Evolutionary conservation across 768 basidiomycete species (phyloP).

Genomic region (Lactarius quietus): DNA sequence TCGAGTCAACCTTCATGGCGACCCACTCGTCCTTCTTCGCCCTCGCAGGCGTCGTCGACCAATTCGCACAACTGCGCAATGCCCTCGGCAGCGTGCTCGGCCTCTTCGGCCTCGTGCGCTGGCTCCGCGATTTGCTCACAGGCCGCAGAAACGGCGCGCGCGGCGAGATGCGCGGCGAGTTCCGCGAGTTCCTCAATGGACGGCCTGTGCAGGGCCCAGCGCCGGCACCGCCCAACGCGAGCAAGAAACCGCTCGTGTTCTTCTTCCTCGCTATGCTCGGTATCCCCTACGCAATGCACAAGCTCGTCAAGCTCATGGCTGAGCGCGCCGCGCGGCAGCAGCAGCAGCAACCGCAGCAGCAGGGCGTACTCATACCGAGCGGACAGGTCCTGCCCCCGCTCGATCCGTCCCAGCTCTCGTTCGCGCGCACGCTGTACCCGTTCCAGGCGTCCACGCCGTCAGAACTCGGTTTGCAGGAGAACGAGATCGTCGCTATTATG

Average conservation of each 20-base stretch:
- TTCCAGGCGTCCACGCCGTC: slow-evolving; percentile 72
- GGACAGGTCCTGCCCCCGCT: slow-evolving; percentile 50
- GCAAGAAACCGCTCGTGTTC: slow-evolving; percentile 86
- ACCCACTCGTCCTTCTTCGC: slow-evolving; percentile 95
- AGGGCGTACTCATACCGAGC: slow-evolving; percentile 36
- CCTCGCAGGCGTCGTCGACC: slow-evolving; percentile 95
- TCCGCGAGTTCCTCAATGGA: slow-evolving; percentile 71
- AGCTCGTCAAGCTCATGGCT: slow-evolving; percentile 74
- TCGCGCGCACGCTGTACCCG: slow-evolving; percentile 77
- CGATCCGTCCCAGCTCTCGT: slow-evolving; percentile 77
- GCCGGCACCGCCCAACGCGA: slow-evolving; percentile 53
- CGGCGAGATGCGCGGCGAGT: slow-evolving; percentile 56
- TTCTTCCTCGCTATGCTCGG: slow-evolving; percentile 95
- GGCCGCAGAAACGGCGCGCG: slow-evolving; percentile 40
- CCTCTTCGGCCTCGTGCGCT: slow-evolving; percentile 83
- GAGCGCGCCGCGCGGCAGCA: slow-evolving; percentile 53
- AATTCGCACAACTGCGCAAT: slow-evolving; percentile 86
- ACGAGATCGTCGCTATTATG: slow-evolving; percentile 92
- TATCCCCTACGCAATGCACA: slow-evolving; percentile 89
- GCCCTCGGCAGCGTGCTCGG: slow-evolving; percentile 93
- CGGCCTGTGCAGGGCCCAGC: slow-evolving; percentile 51
- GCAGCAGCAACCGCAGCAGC: slow-evolving; percentile 32
- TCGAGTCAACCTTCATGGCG: slow-evolving; percentile 97
- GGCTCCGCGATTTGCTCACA: slow-evolving; percentile 66
- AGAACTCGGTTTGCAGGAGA: slow-evolving; percentile 78